Percentiles rank a stretch among this genome's conserved stretches.
These are phyloP conservation scores for Leccinum ochraceum DNA, from an alignment of 768 basidiomycete species.

Conservation along the genomic window DNA sequence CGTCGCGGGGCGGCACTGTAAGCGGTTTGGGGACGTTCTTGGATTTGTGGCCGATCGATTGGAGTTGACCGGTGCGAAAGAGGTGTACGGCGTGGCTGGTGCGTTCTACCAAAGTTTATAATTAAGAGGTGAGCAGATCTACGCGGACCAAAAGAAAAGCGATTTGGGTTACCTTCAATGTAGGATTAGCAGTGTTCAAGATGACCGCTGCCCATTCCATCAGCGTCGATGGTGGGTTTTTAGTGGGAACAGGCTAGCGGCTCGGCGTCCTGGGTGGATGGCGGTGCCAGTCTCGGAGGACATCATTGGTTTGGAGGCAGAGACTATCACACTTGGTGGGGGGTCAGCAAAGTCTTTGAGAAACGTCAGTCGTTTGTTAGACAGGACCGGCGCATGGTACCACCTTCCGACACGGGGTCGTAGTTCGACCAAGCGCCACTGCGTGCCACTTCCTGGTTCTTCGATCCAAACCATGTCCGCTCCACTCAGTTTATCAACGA, in stretches of 20 bases:
- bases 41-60: no score
- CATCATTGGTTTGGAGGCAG: not conserved
- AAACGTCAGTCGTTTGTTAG: not conserved
- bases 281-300: not conserved
- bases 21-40: no score
- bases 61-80: no score
- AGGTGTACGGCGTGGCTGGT: no score
- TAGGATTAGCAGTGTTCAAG: conserved; percentile 56
- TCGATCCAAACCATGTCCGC: conserved; percentile 53
- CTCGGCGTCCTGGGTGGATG: not conserved
- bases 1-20: no score
- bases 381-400: conserved; percentile 38
- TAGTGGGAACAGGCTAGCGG: not conserved
- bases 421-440: conserved; percentile 56
- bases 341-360: conserved; percentile 66
- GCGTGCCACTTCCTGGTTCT: conserved; percentile 32
- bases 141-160: not conserved
- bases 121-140: not conserved
- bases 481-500: conserved; percentile 35
- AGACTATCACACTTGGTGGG: conserved; percentile 36
- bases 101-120: no score
- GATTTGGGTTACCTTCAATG: not conserved
- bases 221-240: conserved; percentile 55
- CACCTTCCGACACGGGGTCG: conserved; percentile 39
- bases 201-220: conserved; percentile 81